A percentile compares a stretch with the other conserved stretches of the same genome.
phyloP scores from a whole-genome alignment of 129 eudicot species.

The Gnaphalium uliginosum region DNA sequence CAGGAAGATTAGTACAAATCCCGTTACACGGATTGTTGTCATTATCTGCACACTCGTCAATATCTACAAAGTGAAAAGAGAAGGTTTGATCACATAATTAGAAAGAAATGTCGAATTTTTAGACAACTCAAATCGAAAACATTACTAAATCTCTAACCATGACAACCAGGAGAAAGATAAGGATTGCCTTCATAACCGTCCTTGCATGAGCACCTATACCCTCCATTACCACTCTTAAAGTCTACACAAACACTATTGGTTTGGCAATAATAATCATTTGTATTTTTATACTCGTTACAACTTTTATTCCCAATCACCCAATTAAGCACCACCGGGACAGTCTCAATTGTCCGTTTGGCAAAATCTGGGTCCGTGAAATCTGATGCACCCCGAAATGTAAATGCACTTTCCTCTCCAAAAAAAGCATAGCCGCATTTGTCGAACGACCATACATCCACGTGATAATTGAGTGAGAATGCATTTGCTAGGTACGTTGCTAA shows the following conservation, averaged over 20 bases:
- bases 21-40: conserved; percentile 27
- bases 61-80: conserved; percentile 21
- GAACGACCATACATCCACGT: conserved; percentile 21
- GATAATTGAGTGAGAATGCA: background rate
- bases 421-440: conserved; percentile 39
- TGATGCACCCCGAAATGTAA: conserved; percentile 25
- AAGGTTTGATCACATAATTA: no score
- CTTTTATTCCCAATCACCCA: conserved; percentile 29
- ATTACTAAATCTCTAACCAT: conserved; percentile 12
- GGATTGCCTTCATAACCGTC: conserved; percentile 39
- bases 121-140: no score
- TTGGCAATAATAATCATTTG: conserved; percentile 26
- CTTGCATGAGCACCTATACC: conserved; percentile 33
- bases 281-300: conserved; percentile 21
- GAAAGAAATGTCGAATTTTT: no score
- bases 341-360: background rate
- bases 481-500: conserved; percentile 8
- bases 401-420: conserved; percentile 35
- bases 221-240: conserved; percentile 26
- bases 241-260: conserved; percentile 33
- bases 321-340: conserved; percentile 40
- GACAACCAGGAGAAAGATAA: conserved; percentile 42
- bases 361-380: conserved; percentile 32
- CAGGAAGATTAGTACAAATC: conserved; percentile 39
- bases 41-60: conserved; percentile 35